These are phyloP conservation scores for Beta corolliflora DNA, from an alignment of 179 eudicot species.

Conservation along the genomic window DNA sequence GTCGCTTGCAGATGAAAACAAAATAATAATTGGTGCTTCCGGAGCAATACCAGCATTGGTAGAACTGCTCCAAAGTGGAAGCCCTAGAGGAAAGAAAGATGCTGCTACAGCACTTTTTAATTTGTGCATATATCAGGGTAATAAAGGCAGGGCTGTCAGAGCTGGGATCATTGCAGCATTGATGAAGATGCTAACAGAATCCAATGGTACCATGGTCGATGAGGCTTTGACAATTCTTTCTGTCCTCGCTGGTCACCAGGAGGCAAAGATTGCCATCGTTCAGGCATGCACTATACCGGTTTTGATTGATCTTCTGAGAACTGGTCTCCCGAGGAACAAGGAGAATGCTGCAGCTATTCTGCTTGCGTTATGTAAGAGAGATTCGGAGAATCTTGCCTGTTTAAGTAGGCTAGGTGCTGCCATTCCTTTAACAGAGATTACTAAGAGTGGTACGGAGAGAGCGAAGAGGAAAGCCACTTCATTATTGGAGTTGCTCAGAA, in stretches of 20 bases:
- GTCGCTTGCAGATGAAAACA: constrained; percentile 52
- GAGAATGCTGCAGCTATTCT: constrained; percentile 52
- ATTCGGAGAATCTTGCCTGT: constrained; percentile 36
- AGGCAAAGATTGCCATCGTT: constrained; percentile 43
- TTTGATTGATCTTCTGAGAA: constrained; percentile 39
- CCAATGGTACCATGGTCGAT: constrained; percentile 45
- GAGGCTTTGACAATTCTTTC: constrained; percentile 50
- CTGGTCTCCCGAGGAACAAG: constrained; percentile 46
- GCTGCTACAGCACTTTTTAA: constrained; percentile 52
- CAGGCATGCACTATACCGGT: constrained; percentile 44
- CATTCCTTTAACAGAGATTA: constrained; percentile 37
- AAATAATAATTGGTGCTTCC: constrained; percentile 49
- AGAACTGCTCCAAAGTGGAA: constrained; percentile 39
- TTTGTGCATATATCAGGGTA: constrained; percentile 53
- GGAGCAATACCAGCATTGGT: constrained; percentile 50
- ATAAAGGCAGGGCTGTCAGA: constrained; percentile 50
- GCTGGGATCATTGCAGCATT: constrained; percentile 44
- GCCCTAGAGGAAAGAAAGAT: constrained; percentile 48
- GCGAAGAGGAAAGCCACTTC: constrained; percentile 55
- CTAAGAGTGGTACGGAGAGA: constrained; percentile 45
- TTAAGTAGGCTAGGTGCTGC: constrained; percentile 43
- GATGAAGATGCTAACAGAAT: constrained; percentile 45
- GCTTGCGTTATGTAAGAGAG: constrained; percentile 47
- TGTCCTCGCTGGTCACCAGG: constrained; percentile 47
- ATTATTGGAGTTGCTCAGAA: constrained; percentile 42